These are phyloP conservation scores for Candida silvatica DNA, from an alignment of 805 yeast species.

Conservation along the genomic window DNA sequence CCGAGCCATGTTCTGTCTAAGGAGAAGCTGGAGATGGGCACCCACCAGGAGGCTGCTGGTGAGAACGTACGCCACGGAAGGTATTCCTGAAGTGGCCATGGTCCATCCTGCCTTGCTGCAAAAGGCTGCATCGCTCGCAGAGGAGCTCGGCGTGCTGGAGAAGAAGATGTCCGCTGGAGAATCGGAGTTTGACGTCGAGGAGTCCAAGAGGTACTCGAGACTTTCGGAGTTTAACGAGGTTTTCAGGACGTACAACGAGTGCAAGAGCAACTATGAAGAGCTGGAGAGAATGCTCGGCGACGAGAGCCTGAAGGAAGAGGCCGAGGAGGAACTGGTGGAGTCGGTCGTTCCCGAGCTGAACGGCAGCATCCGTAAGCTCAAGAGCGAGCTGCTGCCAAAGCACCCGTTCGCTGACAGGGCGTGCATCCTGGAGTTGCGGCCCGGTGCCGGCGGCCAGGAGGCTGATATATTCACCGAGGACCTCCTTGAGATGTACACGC, in stretches of 20 bases:
- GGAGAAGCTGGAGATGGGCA: no score
- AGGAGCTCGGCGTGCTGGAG: constrained; percentile 35
- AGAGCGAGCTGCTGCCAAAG: constrained; percentile 60
- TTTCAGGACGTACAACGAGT: constrained; percentile 28
- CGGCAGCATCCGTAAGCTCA: constrained; percentile 35
- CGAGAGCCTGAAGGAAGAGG: constrained; percentile 46
- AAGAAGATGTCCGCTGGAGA: constrained; percentile 31
- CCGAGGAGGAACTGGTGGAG: constrained; percentile 44
- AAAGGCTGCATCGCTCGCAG: constrained; percentile 33
- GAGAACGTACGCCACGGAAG: constrained; percentile 1
- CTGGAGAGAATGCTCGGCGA: constrained; percentile 25
- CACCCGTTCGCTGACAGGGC: constrained; percentile 70
- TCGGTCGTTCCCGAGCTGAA: constrained; percentile 34
- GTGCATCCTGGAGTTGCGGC: constrained; percentile 77
- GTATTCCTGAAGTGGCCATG: constrained; percentile 10
- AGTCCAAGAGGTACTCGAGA: constrained; percentile 40
- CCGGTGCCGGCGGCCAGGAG: constrained; percentile 95
- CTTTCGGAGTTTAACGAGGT: constrained; percentile 35
- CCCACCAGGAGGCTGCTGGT: no score
- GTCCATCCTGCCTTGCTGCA: constrained; percentile 42
- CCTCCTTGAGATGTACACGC: constrained; percentile 71
- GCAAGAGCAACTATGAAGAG: constrained; percentile 25
- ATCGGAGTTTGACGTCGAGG: constrained; percentile 31
- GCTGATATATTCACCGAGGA: constrained; percentile 84
- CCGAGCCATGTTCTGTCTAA: no score